Evolutionary conservation across 768 basidiomycete species (phyloP), one percentile per base, ranked within the genome.

Genomic region (Dendrothele bispora): DNA sequence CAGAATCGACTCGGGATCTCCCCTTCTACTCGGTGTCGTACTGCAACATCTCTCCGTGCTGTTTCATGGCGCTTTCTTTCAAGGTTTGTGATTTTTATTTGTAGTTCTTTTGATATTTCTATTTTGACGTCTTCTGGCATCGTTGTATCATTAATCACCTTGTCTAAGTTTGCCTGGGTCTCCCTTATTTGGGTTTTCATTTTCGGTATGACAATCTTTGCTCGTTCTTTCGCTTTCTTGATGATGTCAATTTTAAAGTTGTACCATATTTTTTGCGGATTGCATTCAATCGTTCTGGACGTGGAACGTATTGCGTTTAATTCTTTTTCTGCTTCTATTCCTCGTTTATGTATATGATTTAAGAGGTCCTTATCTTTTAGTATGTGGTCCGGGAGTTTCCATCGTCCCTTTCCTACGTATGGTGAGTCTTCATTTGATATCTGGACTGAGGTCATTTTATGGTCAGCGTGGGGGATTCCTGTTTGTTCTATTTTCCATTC

Each of bases 391-490:
- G 63, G 64, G 10, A 70, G 55, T 3, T 52, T 25, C 67, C 69
- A 71, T 26, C 66, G 44, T 5, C 68, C 71, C 37, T 51, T 49
- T 0, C 68, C 69, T 8, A 61, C 56, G 17, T 32, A 27, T 5
- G 71, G 65, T 14, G 57, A 38, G 11, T 39, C 40, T 4, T 56
- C 51, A 26, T 53, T 54, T 4, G 55, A 39, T 1, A 67, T 15
- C 20, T 55, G 25, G 0, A 62, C 56, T 14, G 53, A 55, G 0
- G 69, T 61, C 43, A 72, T 49, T 1, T 48, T 30, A 48, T 72
- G 70, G 55, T 74, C 71, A 0, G 65, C 61, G 4, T 53, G 25
- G 25, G 6, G 17, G 4, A 68, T 60, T 0, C 54, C 57, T 0
- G 55, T 36, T 0, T 22, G 7, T 12, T 51, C 34, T 5, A 65